Evolutionary conservation across 169 alveolate species (phyloP).

Genomic region (Eimeria zaria): DNA sequence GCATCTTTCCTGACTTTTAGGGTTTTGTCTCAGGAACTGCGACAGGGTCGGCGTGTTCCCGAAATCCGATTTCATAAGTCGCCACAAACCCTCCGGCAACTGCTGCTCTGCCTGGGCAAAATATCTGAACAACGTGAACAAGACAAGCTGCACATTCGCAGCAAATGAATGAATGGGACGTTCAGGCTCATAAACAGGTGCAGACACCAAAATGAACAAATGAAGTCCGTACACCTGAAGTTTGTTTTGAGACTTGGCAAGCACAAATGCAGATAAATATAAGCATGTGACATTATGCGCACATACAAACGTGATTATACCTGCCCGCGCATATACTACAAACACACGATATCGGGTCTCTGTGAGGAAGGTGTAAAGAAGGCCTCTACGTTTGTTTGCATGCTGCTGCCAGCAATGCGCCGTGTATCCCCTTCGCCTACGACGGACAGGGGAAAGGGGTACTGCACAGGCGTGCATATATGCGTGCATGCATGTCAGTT

Average conservation of each 20-base stretch:
- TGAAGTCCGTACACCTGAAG: not conserved
- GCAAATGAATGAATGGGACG: not conserved
- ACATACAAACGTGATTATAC: not conserved
- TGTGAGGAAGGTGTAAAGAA: no score
- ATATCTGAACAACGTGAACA: conserved; percentile 26
- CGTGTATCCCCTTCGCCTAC: not conserved
- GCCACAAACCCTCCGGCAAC: conserved; percentile 84
- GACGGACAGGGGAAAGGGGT: not conserved
- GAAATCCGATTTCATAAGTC: conserved; percentile 83
- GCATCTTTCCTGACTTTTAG: conserved; percentile 19
- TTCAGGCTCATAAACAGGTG: not conserved
- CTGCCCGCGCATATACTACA: not conserved
- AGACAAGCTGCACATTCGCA: not conserved
- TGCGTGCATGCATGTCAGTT: not conserved
- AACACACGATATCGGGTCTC: not conserved
- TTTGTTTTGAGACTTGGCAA: no score
- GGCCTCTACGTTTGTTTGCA: not conserved
- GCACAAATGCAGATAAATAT: not conserved
- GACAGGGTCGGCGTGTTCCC: conserved; percentile 83
- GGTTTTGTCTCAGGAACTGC: conserved; percentile 67
- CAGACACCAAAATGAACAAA: not conserved
- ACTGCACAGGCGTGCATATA: not conserved
- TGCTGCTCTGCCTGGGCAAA: conserved; percentile 89
- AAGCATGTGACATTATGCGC: not conserved
- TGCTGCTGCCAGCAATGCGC: not conserved